Percentiles rank a stretch among this genome's conserved stretches.
Evolutionary conservation across 352 stramenopile genomes (phyloP).

Genomic region (Globisporangium spiculum): DNA sequence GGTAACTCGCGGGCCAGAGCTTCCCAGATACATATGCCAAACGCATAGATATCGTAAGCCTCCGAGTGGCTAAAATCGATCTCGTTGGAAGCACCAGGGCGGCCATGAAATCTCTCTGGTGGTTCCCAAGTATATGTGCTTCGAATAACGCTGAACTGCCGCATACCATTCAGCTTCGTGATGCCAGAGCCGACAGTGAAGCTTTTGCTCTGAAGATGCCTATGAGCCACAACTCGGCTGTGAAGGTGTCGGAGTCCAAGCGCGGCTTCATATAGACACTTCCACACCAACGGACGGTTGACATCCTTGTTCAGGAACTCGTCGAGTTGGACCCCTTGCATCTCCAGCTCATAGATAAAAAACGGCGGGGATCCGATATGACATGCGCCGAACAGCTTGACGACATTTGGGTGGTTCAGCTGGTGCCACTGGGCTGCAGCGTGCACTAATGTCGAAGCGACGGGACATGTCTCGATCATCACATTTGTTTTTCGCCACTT

Average conservation of each 20-base stretch:
- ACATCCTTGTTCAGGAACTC: neutral
- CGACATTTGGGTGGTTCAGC: conserved; percentile 13
- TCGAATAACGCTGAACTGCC: no score
- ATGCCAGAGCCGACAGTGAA: neutral
- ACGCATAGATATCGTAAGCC: neutral
- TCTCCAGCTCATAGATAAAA: neutral
- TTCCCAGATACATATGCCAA: neutral
- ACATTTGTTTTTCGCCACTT: conserved; percentile 6
- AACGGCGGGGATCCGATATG: neutral
- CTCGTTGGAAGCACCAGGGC: no score
- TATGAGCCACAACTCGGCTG: neutral
- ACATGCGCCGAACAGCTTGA: conserved; percentile 7
- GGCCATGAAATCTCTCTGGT: no score
- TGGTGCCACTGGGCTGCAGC: neutral
- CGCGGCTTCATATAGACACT: neutral
- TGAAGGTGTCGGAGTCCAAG: neutral
- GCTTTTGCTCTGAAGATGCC: neutral
- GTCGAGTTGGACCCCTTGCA: neutral
- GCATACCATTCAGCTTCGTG: no score
- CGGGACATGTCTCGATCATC: neutral
- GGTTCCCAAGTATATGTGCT: no score
- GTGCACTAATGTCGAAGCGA: neutral
- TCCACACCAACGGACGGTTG: neutral
- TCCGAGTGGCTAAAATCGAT: no score
- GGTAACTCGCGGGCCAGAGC: neutral